Conservation (phyloP, 352 stramenopile species). For the Phytopythium delawarense region DNA sequence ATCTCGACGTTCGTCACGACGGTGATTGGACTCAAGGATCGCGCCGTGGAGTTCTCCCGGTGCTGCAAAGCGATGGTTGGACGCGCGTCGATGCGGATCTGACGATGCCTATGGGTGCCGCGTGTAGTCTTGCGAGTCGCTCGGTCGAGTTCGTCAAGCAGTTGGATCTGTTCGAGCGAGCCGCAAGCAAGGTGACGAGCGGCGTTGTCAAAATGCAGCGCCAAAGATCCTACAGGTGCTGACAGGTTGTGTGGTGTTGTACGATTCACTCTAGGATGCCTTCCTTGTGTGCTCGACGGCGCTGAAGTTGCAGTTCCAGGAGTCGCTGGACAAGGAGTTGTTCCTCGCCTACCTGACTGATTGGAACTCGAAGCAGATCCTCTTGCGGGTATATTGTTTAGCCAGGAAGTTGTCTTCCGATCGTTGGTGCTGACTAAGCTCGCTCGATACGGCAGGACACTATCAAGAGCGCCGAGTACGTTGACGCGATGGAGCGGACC, state of each 20-base stretch:
- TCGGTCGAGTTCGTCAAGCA: slow-evolving; percentile 20
- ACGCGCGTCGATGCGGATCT: neutral
- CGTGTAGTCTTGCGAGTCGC: slow-evolving; percentile 28
- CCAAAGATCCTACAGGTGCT: neutral
- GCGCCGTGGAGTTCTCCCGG: slow-evolving; percentile 21
- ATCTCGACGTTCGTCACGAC: slow-evolving; percentile 34
- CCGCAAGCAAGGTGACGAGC: slow-evolving; percentile 33
- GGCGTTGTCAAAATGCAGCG: no score
- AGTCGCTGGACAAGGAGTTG: slow-evolving; percentile 49
- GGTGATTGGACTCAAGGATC: slow-evolving; percentile 24
- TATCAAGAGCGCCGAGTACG: slow-evolving; percentile 1
- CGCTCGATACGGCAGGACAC: neutral
- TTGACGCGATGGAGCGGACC: neutral
- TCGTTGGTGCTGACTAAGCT: neutral
- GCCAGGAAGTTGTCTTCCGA: neutral
- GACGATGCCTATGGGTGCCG: neutral
- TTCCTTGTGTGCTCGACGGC: slow-evolving; percentile 52
- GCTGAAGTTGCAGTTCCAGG: slow-evolving; percentile 55
- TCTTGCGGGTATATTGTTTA: slow-evolving; percentile 17
- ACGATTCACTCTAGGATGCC: slow-evolving; percentile 21
- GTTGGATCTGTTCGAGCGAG: slow-evolving; percentile 47
- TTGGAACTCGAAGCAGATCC: slow-evolving; percentile 26
- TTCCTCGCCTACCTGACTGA: slow-evolving; percentile 54
- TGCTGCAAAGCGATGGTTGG: neutral
- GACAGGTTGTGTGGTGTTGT: neutral